phyloP scores from a whole-genome alignment of 306 rosid genomes.

The Comarum palustre region DNA sequence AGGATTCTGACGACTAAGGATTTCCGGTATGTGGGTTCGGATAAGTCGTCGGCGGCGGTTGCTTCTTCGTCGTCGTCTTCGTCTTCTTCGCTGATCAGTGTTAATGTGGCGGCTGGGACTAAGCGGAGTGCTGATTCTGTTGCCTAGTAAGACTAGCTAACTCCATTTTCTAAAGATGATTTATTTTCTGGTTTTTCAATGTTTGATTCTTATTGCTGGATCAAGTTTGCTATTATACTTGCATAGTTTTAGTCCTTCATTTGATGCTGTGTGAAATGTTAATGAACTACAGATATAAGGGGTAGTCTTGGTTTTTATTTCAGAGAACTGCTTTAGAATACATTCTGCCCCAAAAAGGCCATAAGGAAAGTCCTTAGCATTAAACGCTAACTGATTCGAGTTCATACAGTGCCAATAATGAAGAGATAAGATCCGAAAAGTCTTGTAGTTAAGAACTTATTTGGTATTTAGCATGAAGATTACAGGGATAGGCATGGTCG shows the following conservation, averaged over 20 bases:
- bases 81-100: constrained; percentile 47
- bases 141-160: constrained; percentile 43
- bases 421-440: not conserved
- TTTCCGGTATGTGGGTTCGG: constrained; percentile 42
- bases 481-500: not conserved
- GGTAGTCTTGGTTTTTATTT: not conserved
- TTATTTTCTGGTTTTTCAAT: not conserved
- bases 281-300: not conserved
- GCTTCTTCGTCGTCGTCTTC: constrained; percentile 42
- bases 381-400: not conserved
- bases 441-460: not conserved
- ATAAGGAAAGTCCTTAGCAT: not conserved
- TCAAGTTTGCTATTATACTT: not conserved
- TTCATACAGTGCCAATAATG: not conserved
- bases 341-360: not conserved
- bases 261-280: not conserved
- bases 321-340: not conserved
- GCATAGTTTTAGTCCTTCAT: not conserved
- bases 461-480: not conserved
- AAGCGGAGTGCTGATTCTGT: constrained; percentile 80
- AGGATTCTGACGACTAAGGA: constrained; percentile 75
- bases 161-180: not conserved
- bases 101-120: constrained; percentile 50
- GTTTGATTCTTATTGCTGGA: not conserved
- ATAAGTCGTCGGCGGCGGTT: constrained; percentile 33